Evolutionary conservation across 2,329 filamentous ascomycete genomes (phyloP).

Genomic region (Phyllosticta capitalensis): DNA sequence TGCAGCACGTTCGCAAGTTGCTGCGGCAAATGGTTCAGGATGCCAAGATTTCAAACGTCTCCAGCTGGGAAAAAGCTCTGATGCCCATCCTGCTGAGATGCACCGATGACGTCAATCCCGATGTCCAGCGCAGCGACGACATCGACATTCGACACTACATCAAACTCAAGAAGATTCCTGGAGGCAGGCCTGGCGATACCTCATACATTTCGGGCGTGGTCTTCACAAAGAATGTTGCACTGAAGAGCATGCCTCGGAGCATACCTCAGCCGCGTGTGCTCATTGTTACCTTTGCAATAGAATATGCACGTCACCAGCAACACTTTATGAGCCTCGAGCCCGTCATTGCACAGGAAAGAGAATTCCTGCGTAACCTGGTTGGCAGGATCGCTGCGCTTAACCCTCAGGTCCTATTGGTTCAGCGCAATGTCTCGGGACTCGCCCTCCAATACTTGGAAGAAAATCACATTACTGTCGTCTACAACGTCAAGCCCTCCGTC

Average conservation of each 20-base stretch:
- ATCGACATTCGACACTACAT: slow-evolving; percentile 98
- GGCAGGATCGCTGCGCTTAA: slow-evolving; percentile 79
- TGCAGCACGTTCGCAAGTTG: slow-evolving; percentile 79
- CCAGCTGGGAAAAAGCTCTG: slow-evolving; percentile 81
- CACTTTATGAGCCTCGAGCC: slow-evolving; percentile 98
- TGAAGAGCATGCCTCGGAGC: slow-evolving; percentile 90
- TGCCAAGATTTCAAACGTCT: slow-evolving; percentile 58
- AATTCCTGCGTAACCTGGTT: slow-evolving; percentile 85
- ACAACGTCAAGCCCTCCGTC: slow-evolving; percentile 94
- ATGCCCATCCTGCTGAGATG: slow-evolving; percentile 84
- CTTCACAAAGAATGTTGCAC: slow-evolving; percentile 90
- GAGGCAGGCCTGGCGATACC: slow-evolving; percentile 81
- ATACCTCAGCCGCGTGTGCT: slow-evolving; percentile 79
- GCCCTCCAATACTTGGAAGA: slow-evolving; percentile 82
- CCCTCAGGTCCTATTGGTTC: slow-evolving; percentile 80
- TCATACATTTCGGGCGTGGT: slow-evolving; percentile 95
- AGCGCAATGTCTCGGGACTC: slow-evolving; percentile 84
- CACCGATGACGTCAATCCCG: slow-evolving; percentile 88
- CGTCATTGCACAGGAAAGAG: slow-evolving; percentile 91
- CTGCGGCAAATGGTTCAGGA: slow-evolving; percentile 77
- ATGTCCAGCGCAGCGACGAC: slow-evolving; percentile 81
- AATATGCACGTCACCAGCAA: slow-evolving; percentile 85
- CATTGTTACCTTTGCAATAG: slow-evolving; percentile 88
- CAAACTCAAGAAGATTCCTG: slow-evolving; percentile 92
- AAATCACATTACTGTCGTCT: slow-evolving; percentile 83